Base-by-base conservation (phyloP, 1,139 yeast genomes). In the Yamadazyma mexicana region DNA sequence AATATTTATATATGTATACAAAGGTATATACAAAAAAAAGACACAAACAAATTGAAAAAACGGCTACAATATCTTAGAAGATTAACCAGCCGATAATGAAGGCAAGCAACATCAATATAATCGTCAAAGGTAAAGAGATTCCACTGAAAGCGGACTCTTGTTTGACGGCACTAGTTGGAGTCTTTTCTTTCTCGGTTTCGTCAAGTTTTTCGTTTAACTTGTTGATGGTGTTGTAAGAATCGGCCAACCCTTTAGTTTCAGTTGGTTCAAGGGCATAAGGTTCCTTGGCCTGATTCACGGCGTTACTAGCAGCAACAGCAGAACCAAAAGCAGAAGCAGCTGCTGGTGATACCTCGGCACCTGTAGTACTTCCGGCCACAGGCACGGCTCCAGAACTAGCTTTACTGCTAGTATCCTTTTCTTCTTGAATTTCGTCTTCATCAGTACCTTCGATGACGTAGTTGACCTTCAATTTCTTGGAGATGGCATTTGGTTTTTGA, bases 381-480 rank as follows among this genome's bases (percentile, higher is more conserved):
- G 40, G 44, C 16, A 45, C 33, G n/a, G 17, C 17, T 11, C 18
- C 22, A 8, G 22, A 6, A 34, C 46, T 43, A 34, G 40, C 45
- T 18, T 30, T 27, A 34, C 40, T 45, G 17, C 45, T 31, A 11
- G 30, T 17, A 7, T 18, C 24, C 24, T 31, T 31, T 17, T 46
- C 49, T 40, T 47, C 52, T 14, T 40, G 49, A 22, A 40, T 44
- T 42, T 50, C 54, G 30, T 48, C 54, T 32, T 51, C 59, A 32
- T 38, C 39, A 8, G 40, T 56, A 40, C 58, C 67, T 37, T 64
- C 61, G 40, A 71, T 59, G 39, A 73, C 61, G 62, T 83, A 87
- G 54, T 73, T 77, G 44, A 88, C 96, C 65, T 81, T 83, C 62
- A 89, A 83, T 67, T 87, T 88, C 63, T 82, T 83, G 47, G 86